phyloP scores from a whole-genome alignment of 2,329 filamentous ascomycete species.

The Fusarium secorum region DNA sequence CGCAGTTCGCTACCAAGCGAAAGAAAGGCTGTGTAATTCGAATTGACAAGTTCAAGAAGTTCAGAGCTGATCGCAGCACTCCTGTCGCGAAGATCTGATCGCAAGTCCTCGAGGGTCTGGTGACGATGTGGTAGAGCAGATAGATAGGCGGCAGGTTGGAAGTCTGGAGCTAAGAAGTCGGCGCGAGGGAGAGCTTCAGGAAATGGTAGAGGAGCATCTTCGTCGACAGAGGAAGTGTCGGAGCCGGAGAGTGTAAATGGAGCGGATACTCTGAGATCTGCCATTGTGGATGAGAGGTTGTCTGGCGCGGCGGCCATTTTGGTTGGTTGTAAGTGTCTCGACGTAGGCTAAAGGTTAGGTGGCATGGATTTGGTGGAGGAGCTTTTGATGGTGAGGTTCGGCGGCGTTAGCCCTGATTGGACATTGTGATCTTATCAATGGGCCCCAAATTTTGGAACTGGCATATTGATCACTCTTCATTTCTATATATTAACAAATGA shows the following conservation, averaged over 20 bases:
- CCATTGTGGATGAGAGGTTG: conserved; percentile 41
- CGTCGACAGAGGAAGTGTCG: conserved; percentile 53
- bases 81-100: conserved; percentile 82
- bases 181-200: conserved; percentile 82
- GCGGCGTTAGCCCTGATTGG: conserved; percentile 19
- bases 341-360: conserved; percentile 30
- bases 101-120: conserved; percentile 94
- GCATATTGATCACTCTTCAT: not conserved
- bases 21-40: conserved; percentile 92
- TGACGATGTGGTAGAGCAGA: conserved; percentile 83
- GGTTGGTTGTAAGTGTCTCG: conserved; percentile 11
- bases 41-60: conserved; percentile 91
- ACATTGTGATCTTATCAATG: conserved; percentile 26
- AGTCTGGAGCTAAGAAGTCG: conserved; percentile 80
- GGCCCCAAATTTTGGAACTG: not conserved
- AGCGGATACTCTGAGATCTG: conserved; percentile 37
- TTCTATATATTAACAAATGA: too few relatives aligned
- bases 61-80: conserved; percentile 83
- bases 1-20: conserved; percentile 80
- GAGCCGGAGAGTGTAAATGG: conserved; percentile 55
- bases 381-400: conserved; percentile 1
- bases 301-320: conserved; percentile 39
- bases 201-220: conserved; percentile 82
- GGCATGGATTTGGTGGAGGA: conserved; percentile 34
- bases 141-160: conserved; percentile 83